Percentiles rank a stretch among this genome's conserved stretches.
Conservation (phyloP, 305 asterid genomes). For the Plantago rigida region DNA sequence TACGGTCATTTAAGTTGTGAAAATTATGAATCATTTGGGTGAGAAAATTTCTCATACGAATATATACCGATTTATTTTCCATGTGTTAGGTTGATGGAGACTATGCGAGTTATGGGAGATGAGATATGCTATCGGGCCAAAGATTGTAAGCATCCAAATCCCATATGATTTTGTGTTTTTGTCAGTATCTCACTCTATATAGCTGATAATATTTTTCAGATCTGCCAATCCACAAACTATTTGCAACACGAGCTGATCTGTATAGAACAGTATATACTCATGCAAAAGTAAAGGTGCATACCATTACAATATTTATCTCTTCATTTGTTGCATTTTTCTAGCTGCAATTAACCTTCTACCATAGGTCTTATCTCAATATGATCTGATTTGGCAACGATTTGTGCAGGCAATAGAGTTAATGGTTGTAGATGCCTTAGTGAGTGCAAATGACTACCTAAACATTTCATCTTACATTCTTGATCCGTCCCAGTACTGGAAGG, state of each 20-base stretch:
- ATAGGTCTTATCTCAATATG: background rate
- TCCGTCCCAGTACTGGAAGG: slow-evolving; percentile 90
- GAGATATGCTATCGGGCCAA: slow-evolving; percentile 87
- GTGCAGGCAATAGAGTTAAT: slow-evolving; percentile 77
- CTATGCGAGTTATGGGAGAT: slow-evolving; percentile 81
- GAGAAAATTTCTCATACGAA: background rate
- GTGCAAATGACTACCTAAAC: slow-evolving; percentile 58
- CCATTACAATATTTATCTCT: slow-evolving; percentile 15
- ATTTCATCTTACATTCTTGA: slow-evolving; percentile 73
- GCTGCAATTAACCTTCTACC: slow-evolving; percentile 1
- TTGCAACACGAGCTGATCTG: slow-evolving; percentile 84
- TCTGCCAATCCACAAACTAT: slow-evolving; percentile 74
- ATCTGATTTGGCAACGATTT: slow-evolving; percentile 18
- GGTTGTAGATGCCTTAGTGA: slow-evolving; percentile 80
- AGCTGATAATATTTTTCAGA: slow-evolving; percentile 43
- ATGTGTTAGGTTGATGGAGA: slow-evolving; percentile 65
- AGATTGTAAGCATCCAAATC: slow-evolving; percentile 48
- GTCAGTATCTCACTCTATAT: slow-evolving; percentile 19
- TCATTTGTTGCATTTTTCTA: background rate
- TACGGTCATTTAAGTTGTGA: background rate
- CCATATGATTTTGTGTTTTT: slow-evolving; percentile 11
- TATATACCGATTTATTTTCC: slow-evolving; percentile 16
- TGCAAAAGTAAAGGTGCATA: slow-evolving; percentile 81
- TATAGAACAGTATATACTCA: slow-evolving; percentile 78
- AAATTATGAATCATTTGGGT: slow-evolving; percentile 12